Conservation (phyloP, 768 basidiomycete species). For the Calocybe cyanea region DNA sequence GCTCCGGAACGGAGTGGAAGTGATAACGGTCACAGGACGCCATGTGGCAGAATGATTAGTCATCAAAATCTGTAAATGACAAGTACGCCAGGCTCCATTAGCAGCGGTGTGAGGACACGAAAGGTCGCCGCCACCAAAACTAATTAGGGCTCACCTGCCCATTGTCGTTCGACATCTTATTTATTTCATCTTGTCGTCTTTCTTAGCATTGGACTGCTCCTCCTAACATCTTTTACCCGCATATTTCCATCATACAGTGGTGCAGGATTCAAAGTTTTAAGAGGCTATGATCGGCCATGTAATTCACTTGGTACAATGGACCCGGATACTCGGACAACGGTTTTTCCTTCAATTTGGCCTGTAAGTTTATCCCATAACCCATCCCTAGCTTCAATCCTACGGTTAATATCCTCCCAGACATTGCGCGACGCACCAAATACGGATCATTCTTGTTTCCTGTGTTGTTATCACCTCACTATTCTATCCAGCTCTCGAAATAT, state of each 20-base stretch:
- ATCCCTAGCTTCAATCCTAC: constrained; percentile 15
- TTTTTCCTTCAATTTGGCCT: constrained; percentile 76
- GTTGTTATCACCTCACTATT: constrained; percentile 87
- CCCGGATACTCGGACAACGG: constrained; percentile 38
- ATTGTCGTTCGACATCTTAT: constrained; percentile 4
- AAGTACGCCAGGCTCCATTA: constrained; percentile 2
- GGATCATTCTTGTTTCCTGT: constrained; percentile 82
- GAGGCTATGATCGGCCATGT: constrained; percentile 20
- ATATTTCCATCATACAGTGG: neutral
- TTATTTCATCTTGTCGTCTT: constrained; percentile 16
- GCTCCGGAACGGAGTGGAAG: neutral
- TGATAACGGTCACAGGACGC: constrained; percentile 9
- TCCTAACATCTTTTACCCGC: constrained; percentile 3
- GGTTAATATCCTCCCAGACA: constrained; percentile 47
- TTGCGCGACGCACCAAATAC: constrained; percentile 87
- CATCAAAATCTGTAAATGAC: constrained; percentile 6
- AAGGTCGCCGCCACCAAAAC: neutral
- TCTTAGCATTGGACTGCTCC: neutral
- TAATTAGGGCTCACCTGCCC: neutral
- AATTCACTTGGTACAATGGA: constrained; percentile 29
- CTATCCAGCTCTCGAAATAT: constrained; percentile 85
- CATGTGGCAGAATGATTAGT: constrained; percentile 11
- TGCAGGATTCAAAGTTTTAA: neutral
- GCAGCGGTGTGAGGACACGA: neutral
- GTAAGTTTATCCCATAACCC: constrained; percentile 36